Evolutionary conservation across 2,329 filamentous ascomycete species (phyloP).

Genomic region (Fusarium transvaalense): DNA sequence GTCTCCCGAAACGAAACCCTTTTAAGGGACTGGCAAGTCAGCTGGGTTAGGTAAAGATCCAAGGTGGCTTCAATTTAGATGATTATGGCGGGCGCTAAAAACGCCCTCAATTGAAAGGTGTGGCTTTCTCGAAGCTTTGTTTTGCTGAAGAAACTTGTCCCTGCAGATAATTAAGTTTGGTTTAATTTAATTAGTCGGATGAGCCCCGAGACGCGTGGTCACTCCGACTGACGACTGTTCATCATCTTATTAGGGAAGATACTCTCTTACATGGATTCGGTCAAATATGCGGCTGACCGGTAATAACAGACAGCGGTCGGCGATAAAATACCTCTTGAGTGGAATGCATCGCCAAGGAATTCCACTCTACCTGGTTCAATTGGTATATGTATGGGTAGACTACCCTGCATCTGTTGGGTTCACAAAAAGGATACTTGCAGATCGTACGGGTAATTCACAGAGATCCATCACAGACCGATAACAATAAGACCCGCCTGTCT

Average conservation of each 20-base stretch:
- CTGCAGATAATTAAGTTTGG: too few species aligned
- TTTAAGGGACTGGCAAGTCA: not conserved
- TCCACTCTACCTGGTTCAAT: not conserved
- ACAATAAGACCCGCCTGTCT: not conserved
- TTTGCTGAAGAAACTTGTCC: not conserved
- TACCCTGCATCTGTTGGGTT: not conserved
- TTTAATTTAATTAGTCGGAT: not conserved
- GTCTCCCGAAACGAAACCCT: not conserved
- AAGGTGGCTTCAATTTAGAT: not conserved
- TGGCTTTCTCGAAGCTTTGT: not conserved
- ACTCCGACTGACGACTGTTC: not conserved
- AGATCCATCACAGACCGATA: not conserved
- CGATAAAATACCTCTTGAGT: not conserved
- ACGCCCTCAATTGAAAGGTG: not conserved
- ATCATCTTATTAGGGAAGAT: not conserved
- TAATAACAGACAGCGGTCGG: not conserved
- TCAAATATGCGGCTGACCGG: conserved; percentile 1
- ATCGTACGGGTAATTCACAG: not conserved
- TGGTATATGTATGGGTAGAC: not conserved
- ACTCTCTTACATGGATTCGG: not conserved
- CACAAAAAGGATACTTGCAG: not conserved
- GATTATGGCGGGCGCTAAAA: not conserved
- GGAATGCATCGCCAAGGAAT: not conserved
- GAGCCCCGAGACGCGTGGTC: not conserved
- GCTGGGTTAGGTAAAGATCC: not conserved